Evolutionary conservation across 2,329 filamentous ascomycete genomes (phyloP), one percentile per base, ranked within the genome.

Genomic region (Neonectria magnoliae): DNA sequence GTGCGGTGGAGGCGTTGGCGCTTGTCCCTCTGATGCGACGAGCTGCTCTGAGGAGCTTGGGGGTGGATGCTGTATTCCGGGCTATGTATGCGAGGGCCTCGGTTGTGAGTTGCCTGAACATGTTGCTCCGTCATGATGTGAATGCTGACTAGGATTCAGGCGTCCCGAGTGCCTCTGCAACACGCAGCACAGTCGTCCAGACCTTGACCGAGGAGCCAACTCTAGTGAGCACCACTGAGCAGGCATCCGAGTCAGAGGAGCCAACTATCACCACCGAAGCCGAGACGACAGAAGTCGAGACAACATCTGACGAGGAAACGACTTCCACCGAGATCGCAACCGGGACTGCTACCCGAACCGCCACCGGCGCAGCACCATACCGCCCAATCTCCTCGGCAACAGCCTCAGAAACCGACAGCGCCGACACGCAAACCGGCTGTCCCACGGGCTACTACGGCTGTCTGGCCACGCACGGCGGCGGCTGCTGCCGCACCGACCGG

Each of bases 401-500:
- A 18, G 75, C 48, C 66, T 72, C 50, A 60, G 73, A 59, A 45
- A 67, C 72, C 52, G 50, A 82, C 1, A 51, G 27, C 48, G 20
- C 48, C 29, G 48, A 14, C 7, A 79, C 78, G 11, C 79, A 81
- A 61, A 74, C 74, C 6, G 79, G 79, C 71, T 98, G 95, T 72
- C 95, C 95, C 0, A 94, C 91, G 0, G 94, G 94, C 2, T 98
- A 94, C 83, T 98, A 98, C 78, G 91, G 93, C 55, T 98, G 95
- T 79, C 88, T 90, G 2, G 95, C 95, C 2, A 89, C 90, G 64
- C 93, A 94, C 64, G 93, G 92, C 14, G 93, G 93, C 20, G 87
- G 87, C 2, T 98, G 95, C 81, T 98, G 95, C 80, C 91, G 92
- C 62, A 94, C 93, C 0, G 94, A 93, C 2, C 88, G 94, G 20